A percentile compares a stretch with the other conserved stretches of the same genome.
Evolutionary conservation across 305 asterid genomes (phyloP).

Genomic region (Andrographis paniculata): DNA sequence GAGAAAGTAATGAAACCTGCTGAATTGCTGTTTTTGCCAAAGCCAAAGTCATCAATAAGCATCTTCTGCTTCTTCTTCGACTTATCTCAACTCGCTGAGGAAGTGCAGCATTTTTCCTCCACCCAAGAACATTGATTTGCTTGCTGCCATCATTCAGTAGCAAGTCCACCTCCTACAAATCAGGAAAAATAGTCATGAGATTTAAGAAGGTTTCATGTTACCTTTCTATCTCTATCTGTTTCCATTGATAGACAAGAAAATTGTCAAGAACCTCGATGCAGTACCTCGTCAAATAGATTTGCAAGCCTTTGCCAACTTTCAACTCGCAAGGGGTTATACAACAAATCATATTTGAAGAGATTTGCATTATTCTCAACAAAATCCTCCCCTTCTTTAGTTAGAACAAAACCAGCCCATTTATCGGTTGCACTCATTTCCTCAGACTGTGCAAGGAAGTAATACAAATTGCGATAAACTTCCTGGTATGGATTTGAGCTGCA

Average conservation of each 20-base stretch:
- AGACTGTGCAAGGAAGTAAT: constrained; percentile 81
- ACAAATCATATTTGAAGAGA: constrained; percentile 90
- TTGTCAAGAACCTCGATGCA: constrained; percentile 22
- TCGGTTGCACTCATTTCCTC: constrained; percentile 96
- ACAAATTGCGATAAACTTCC: constrained; percentile 87
- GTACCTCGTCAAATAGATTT: constrained; percentile 91
- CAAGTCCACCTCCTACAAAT: constrained; percentile 92
- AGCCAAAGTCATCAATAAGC: constrained; percentile 95
- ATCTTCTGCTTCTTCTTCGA: constrained; percentile 92
- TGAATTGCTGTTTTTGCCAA: constrained; percentile 71
- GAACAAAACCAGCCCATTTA: constrained; percentile 99
- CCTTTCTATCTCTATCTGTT: constrained; percentile 12
- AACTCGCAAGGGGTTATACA: constrained; percentile 81
- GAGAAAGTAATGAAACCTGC: constrained; percentile 56
- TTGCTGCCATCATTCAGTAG: constrained; percentile 96
- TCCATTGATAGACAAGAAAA: constrained; percentile 19
- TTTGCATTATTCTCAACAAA: constrained; percentile 79
- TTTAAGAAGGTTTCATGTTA: constrained; percentile 8
- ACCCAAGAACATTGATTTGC: constrained; percentile 83
- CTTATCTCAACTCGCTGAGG: constrained; percentile 97
- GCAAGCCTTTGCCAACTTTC: constrained; percentile 99
- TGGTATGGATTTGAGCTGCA: constrained; percentile 83
- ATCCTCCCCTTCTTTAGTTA: constrained; percentile 95
- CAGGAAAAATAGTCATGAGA: constrained; percentile 19
- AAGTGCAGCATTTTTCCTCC: constrained; percentile 73